These are phyloP conservation scores for Acacia acuminata DNA, from an alignment of 306 rosid genomes.

Conservation along the genomic window DNA sequence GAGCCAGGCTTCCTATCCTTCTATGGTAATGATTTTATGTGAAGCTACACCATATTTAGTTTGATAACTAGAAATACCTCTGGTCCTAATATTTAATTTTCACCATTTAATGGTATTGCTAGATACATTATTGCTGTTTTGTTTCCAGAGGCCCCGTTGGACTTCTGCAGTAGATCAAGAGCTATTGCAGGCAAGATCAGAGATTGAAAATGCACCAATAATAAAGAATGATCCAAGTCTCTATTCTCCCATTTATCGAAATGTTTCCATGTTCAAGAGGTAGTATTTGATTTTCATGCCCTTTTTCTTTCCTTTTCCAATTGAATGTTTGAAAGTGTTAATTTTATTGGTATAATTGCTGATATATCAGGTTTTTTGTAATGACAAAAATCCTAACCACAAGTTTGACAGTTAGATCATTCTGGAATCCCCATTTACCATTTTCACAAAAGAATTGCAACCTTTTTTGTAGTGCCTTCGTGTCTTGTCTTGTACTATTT, in stretches of 20 bases:
- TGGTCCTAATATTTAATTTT: neutral
- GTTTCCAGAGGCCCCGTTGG: slow-evolving; percentile 68
- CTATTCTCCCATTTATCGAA: slow-evolving; percentile 68
- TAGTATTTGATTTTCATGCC: slow-evolving; percentile 18
- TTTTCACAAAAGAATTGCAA: neutral
- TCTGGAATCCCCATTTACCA: neutral
- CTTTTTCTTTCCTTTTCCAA: neutral
- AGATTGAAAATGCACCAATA: slow-evolving; percentile 71
- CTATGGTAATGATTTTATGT: slow-evolving; percentile 49
- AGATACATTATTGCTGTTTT: neutral
- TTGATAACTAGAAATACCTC: neutral
- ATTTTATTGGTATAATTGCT: neutral
- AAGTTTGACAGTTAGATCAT: neutral
- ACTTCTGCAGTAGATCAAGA: slow-evolving; percentile 62
- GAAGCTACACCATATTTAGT: slow-evolving; percentile 15
- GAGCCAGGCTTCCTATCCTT: slow-evolving; percentile 46
- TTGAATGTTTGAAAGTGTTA: neutral
- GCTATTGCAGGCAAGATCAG: slow-evolving; percentile 51
- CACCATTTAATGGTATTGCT: neutral
- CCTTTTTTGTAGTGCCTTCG: no score
- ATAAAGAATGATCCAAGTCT: slow-evolving; percentile 60
- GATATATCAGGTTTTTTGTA: neutral
- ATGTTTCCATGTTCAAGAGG: slow-evolving; percentile 82
- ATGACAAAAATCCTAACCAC: neutral
- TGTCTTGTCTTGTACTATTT: neutral